A percentile compares a stretch with the other conserved stretches of the same genome.
These are phyloP conservation scores for Amauroascus niger DNA, from an alignment of 2,329 filamentous ascomycete species.

Conservation along the genomic window DNA sequence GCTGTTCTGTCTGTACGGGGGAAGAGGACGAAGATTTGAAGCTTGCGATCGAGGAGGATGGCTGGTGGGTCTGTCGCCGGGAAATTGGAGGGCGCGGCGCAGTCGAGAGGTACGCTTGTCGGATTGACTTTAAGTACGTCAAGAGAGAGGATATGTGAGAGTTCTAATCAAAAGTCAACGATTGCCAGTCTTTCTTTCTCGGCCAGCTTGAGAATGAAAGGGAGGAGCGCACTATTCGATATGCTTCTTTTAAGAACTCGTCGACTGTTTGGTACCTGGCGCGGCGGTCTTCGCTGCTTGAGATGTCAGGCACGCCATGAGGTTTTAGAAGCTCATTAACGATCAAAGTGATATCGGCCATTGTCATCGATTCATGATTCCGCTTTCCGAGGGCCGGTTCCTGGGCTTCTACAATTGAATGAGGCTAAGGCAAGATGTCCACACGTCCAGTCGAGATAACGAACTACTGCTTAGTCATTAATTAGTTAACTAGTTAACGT, in stretches of 20 bases:
- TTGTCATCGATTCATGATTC: conserved; percentile 16
- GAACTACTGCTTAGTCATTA: neutral
- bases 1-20: conserved; percentile 40
- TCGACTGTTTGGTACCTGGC: conserved; percentile 47
- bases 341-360: conserved; percentile 36
- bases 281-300: conserved; percentile 20
- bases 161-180: conserved; percentile 48
- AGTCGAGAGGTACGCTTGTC: conserved; percentile 83
- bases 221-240: conserved; percentile 61
- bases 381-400: neutral
- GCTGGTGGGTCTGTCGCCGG: conserved; percentile 20
- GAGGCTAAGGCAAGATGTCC: neutral
- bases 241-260: conserved; percentile 86
- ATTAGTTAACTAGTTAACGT: neutral
- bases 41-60: conserved; percentile 33
- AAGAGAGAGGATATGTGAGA: conserved; percentile 73
- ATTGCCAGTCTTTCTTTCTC: neutral
- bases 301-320: conserved; percentile 30
- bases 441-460: neutral
- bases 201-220: neutral
- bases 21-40: conserved; percentile 21
- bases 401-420: neutral
- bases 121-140: conserved; percentile 68
- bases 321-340: conserved; percentile 30
- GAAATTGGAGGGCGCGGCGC: conserved; percentile 52